A percentile compares a stretch with the other conserved stretches of the same genome.
These are phyloP conservation scores for Stachybotrys chartarum DNA, from an alignment of 2,329 filamentous ascomycete species.

Conservation along the genomic window DNA sequence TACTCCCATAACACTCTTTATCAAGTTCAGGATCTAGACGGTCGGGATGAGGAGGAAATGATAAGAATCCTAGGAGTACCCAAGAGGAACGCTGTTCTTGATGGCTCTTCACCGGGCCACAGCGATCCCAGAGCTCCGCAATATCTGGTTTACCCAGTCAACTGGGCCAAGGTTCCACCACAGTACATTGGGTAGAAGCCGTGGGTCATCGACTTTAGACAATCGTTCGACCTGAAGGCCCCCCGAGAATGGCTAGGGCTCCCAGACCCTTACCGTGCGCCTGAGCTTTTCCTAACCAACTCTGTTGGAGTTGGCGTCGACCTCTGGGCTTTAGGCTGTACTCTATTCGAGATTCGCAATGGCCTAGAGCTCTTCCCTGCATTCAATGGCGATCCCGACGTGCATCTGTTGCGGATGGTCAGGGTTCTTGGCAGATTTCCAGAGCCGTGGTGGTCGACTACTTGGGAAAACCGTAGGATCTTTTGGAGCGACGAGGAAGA, in stretches of 20 bases:
- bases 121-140: conserved; percentile 7
- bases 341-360: conserved; percentile 20
- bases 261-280: conserved; percentile 14
- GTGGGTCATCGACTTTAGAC: conserved; percentile 8
- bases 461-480: conserved; percentile 12
- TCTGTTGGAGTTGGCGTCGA: conserved; percentile 11
- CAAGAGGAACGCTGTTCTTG: background rate
- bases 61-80: conserved; percentile 8
- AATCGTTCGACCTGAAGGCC: conserved; percentile 2
- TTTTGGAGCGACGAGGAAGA: conserved; percentile 14
- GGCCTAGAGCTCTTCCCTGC: conserved; percentile 16
- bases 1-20: conserved; percentile 12
- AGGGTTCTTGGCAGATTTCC: conserved; percentile 16
- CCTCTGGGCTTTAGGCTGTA: conserved; percentile 22
- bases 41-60: conserved; percentile 9
- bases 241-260: conserved; percentile 12
- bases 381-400: conserved; percentile 15
- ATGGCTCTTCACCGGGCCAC: background rate
- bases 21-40: conserved; percentile 10
- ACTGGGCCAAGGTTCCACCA: conserved; percentile 4
- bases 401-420: conserved; percentile 13
- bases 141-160: conserved; percentile 15
- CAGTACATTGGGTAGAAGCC: background rate
- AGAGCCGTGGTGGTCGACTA: conserved; percentile 21
- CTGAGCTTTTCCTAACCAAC: conserved; percentile 15